phyloP scores from a whole-genome alignment of 441 rosid species.

The Metrosideros polymorpha region DNA sequence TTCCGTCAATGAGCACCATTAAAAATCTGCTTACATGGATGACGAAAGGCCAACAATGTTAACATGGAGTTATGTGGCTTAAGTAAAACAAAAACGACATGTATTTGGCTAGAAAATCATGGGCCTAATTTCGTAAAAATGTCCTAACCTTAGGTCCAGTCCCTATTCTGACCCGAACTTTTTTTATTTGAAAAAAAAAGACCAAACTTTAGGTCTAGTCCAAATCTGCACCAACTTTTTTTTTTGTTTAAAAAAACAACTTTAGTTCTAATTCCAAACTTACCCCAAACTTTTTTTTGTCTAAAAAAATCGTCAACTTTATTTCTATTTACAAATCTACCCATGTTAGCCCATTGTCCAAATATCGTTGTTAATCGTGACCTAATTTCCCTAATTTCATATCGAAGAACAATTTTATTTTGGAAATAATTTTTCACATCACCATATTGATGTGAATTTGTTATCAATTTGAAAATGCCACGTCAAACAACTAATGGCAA shows the following conservation, averaged over 20 bases:
- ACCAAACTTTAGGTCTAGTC: no score
- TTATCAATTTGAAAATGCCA: not conserved
- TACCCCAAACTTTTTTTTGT: not conserved
- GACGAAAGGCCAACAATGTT: not conserved
- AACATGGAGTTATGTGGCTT: not conserved
- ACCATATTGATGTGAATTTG: not conserved
- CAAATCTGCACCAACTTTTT: no score
- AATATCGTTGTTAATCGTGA: not conserved
- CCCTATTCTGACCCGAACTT: no score
- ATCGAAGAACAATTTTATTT: not conserved
- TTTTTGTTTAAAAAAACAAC: no score
- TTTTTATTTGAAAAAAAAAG: no score
- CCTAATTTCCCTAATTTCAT: not conserved
- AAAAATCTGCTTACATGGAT: not conserved
- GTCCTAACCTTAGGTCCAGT: no score
- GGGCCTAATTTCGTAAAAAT: no score
- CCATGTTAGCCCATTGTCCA: accelerated
- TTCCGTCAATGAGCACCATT: not conserved
- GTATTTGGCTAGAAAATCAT: not conserved
- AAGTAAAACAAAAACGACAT: not conserved
- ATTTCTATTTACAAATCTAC: not conserved
- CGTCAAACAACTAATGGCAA: not conserved
- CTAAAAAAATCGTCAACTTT: not conserved
- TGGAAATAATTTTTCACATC: not conserved
- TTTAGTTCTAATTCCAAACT: no score